Evolutionary conservation across 176 grass and related monocot species (phyloP), one percentile per base, ranked within the genome.

Genomic region (Oryza glaberrima): DNA sequence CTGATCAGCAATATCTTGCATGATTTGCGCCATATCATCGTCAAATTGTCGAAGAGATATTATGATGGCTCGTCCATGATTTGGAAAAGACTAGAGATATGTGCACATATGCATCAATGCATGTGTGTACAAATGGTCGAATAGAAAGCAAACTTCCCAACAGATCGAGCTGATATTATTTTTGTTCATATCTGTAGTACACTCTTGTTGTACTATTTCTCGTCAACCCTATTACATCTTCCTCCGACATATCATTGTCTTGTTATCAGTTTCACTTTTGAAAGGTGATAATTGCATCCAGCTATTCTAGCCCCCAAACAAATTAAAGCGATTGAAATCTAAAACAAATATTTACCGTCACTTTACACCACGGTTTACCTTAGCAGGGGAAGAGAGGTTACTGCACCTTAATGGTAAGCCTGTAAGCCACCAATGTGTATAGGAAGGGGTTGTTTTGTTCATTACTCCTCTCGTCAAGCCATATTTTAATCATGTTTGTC

Each of bases 1-100:
- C n/a, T 72, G 36, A 38, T 38, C 11, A 72, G 20, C 70, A 25
- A 72, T 61, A 61, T n/a, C 56, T n/a, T 61, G 56, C 70, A 72
- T 45, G 70, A 25, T 72, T 46, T 25, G 11, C 44, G 41, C 20
- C n/a, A 46, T 13, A 25, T 46, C 20, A 46, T 46, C 20, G 14
- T 72, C 17, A 23, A 22, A 11, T 45, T 46, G 38, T 14, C 70
- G 19, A 23, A 7, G 5, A 72, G 70, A 44, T 5, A 26, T 43
- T 71, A 44, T 72, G 70, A 6, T 10, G 3, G 10, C 10, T 56
- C 5, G 52, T 56, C 69, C 11, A 26, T 72, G n/a, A 25, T 72
- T 46, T 72, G 5, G 41, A 46, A 72, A 72, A 72, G 70, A 72
- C 70, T 26, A 12, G 10, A 43, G 10, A 43, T 10, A 72, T 46